Conservation (phyloP, 441 rosid genomes). For the Flueggea neowawraea region DNA sequence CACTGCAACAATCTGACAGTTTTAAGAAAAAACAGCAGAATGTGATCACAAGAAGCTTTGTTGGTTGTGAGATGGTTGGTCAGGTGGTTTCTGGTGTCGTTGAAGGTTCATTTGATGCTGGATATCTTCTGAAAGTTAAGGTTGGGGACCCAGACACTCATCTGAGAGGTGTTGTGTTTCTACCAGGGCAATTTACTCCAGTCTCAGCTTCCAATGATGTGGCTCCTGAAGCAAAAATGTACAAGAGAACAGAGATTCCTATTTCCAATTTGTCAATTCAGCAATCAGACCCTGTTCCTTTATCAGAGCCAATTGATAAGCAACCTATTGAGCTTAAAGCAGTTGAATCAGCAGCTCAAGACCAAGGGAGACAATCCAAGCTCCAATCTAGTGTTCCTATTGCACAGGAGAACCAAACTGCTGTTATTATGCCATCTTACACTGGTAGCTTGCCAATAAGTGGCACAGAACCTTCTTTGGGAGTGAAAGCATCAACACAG, state of each 20-base stretch:
- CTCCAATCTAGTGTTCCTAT: slow-evolving; percentile 17
- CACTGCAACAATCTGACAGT: slow-evolving; percentile 26
- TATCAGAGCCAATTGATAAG: slow-evolving; percentile 22
- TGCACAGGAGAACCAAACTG: slow-evolving; percentile 29
- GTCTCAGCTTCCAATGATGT: slow-evolving; percentile 62
- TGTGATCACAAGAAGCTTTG: slow-evolving; percentile 10
- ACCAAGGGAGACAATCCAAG: slow-evolving; percentile 17
- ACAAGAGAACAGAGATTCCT: slow-evolving; percentile 41
- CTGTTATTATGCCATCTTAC: slow-evolving; percentile 18
- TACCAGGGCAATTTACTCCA: slow-evolving; percentile 45
- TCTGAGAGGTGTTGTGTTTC: slow-evolving; percentile 69
- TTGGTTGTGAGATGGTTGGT: slow-evolving; percentile 47
- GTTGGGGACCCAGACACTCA: slow-evolving; percentile 44
- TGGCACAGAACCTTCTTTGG: slow-evolving; percentile 19
- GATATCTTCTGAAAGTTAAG: slow-evolving; percentile 65
- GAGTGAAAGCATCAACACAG: slow-evolving; percentile 11
- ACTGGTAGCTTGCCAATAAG: slow-evolving; percentile 23
- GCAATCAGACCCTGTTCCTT: slow-evolving; percentile 16
- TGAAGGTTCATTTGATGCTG: slow-evolving; percentile 71
- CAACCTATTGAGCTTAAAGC: slow-evolving; percentile 31
- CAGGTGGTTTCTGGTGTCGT: slow-evolving; percentile 62
- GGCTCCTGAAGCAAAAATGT: slow-evolving; percentile 69
- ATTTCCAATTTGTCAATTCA: slow-evolving; percentile 20
- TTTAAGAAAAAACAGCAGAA: slow-evolving; percentile 28
- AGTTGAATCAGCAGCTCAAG: slow-evolving; percentile 19